Base-by-base conservation (phyloP, 306 rosid species). In the Psophocarpus tetragonolobus region DNA sequence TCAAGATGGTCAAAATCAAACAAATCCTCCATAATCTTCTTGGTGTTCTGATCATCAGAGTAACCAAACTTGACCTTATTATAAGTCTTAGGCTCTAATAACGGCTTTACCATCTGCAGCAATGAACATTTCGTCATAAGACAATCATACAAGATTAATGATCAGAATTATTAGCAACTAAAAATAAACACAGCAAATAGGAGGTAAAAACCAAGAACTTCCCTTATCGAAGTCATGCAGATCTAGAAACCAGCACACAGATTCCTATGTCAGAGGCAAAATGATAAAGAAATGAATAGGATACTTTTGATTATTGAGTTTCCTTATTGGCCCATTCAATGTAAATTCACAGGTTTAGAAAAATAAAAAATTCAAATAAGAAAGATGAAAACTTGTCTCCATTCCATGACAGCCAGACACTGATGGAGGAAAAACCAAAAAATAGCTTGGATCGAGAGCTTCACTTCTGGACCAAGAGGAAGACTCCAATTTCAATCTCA, bases 31-130 rank as follows among this genome's bases (percentile, higher is more conserved):
- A 92, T 83, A 65, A 90, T 76, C 90, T 91, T 95, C 87, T 91
- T 90, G 71, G 90, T 73, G 74, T 91, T 89, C 38, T 58, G 74
- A 78, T 91, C 96, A 15, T 92, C 86, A 4, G 94, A 76, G 89
- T 91, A 91, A 27, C 87, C 90, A n/a, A 95, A 95, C 90, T 90
- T 92, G 41, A 91, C 97, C 86, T 95, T 92, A 65, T 92, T 88
- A 67, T 77, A 86, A 13, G 99, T 92, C 86, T 92, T 89, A 2
- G 92, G 82, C 84, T 92, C 99, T 45, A 96, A 81, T 53, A 92
- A 78, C 27, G 97, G 98, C 88, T 92, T 96, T 24, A 90, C 97
- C 85, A 95, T 77, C 97, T 95, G 97, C 84, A 84, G 78, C 66
- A 78, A 56, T 32, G 66, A 42, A 39, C 41, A 39, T 44, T 38